A percentile compares a stretch with the other conserved stretches of the same genome.
phyloP scores from a whole-genome alignment of 345 rosid species.

The Arabidopsis suecica region DNA sequence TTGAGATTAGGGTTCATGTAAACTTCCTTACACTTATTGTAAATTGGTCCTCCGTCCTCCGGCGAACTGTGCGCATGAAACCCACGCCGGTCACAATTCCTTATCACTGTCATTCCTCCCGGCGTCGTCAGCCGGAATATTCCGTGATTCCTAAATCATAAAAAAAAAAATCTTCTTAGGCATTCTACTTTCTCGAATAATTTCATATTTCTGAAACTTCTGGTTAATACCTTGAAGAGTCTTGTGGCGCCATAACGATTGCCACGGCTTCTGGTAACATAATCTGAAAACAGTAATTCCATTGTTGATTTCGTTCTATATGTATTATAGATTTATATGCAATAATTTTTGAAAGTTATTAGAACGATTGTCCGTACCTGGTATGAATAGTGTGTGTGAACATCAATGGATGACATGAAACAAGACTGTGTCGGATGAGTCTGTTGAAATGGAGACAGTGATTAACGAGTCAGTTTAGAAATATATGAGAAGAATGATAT shows the following conservation, averaged over 20 bases:
- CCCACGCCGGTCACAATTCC: slow-evolving; percentile 88
- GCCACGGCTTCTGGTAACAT: slow-evolving; percentile 98
- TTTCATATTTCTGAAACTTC: not conserved
- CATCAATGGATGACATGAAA: slow-evolving; percentile 98
- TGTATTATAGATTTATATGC: not conserved
- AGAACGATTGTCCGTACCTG: slow-evolving; percentile 55
- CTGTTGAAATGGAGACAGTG: slow-evolving; percentile 52
- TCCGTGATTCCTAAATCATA: slow-evolving; percentile 66
- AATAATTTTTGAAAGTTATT: not conserved
- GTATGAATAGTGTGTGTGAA: slow-evolving; percentile 97
- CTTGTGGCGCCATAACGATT: slow-evolving; percentile 98
- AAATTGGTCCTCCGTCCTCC: slow-evolving; percentile 86
- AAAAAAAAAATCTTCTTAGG: not conserved
- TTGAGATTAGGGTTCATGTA: slow-evolving; percentile 84
- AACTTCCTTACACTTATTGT: slow-evolving; percentile 81
- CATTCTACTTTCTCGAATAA: not conserved
- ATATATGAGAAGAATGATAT: not conserved
- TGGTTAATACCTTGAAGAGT: slow-evolving; percentile 62
- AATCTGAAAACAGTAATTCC: slow-evolving; percentile 52
- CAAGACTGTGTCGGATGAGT: slow-evolving; percentile 99
- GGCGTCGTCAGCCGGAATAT: slow-evolving; percentile 91
- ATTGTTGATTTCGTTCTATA: slow-evolving; percentile 4
- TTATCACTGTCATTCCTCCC: slow-evolving; percentile 90
- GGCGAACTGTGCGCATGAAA: slow-evolving; percentile 86
- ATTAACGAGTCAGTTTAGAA: slow-evolving; percentile 22